Base-by-base conservation (phyloP, 108 stramenopile species). In the Cyclostephanos tholiformis region DNA sequence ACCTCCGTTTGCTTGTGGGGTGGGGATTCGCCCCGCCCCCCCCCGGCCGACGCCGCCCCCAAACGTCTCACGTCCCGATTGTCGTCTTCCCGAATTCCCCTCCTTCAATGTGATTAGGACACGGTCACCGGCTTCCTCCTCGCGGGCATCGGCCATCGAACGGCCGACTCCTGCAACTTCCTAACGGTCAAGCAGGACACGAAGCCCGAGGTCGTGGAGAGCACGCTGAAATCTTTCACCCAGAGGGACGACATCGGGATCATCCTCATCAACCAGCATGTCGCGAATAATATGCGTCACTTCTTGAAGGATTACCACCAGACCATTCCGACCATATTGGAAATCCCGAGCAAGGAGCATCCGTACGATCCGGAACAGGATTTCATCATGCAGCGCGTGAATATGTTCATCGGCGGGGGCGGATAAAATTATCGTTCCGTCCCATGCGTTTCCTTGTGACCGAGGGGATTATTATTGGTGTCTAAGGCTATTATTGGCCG, bases 321-420 rank as follows among this genome's bases (percentile, higher is more conserved):
- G 62, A 96, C 95, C 26, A 97, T 99, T 82, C 98, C 98, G 6
- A 99, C 98, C 16, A 93, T 99, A 30, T 88, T 99, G 71, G 98
- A 99, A 73, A 99, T 99, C 70, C 98, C 98, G 25, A 91, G 89
- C 63, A 99, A 99, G 75, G 95, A 96, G 66, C 91, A 96, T 81
- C 98, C 97, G 57, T 99, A 99, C 68, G 97, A 99, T 75, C 96
- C 98, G 7, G 90, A 94, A 75, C 95, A 99, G 84, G 98, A 99
- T 89, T 97, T 95, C 80, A 98, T 99, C 73, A 98, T 99, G 96
- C 97, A 98, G 86, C 87, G 97, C 64, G 97, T 99, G 74, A 97
- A 96, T 82, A 91, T 97, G 92, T 95, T 95, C 81, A 88, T 98
- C 26, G 92, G 92, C 51, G 93, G 88, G 43, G 82, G 82, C 5